Conservation (phyloP, 164 flowering plant species). For the Hamamelis virginiana region DNA sequence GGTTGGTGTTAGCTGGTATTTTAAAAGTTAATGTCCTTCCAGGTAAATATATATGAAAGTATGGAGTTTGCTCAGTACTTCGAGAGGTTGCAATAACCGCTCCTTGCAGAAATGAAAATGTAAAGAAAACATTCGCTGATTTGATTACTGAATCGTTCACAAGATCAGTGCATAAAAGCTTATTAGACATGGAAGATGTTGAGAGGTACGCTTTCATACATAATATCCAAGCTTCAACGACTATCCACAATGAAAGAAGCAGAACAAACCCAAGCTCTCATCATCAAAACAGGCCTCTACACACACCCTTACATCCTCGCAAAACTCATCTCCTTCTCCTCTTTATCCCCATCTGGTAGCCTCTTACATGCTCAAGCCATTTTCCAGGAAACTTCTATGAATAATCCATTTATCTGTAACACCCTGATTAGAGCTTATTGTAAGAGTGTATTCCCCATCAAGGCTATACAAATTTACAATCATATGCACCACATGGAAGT, state of each 20-base stretch:
- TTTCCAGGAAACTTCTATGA: conserved; percentile 28
- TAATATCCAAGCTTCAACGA: conserved; percentile 20
- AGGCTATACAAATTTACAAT: conserved; percentile 36
- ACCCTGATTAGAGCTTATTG: conserved; percentile 51
- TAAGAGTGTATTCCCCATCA: conserved; percentile 35
- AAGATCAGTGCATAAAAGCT: background rate
- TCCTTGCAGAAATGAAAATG: too few relatives aligned
- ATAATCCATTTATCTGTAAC: conserved; percentile 35
- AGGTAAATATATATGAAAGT: too few relatives aligned
- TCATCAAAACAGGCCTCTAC: conserved; percentile 38
- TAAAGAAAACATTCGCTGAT: too few relatives aligned
- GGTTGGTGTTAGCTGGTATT: too few relatives aligned
- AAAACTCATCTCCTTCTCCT: conserved; percentile 32
- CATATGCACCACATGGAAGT: conserved; percentile 29
- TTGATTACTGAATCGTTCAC: too few relatives aligned
- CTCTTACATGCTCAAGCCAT: conserved; percentile 35
- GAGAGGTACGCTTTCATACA: background rate
- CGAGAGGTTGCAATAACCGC: too few relatives aligned
- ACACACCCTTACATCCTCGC: conserved; percentile 15
- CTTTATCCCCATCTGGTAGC: conserved; percentile 34
- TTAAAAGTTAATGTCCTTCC: too few relatives aligned
- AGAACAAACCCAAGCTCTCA: conserved; percentile 32
- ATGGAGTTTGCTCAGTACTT: too few relatives aligned
- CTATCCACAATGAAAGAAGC: conserved; percentile 30
- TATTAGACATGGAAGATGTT: background rate